Conservation (phyloP, 805 yeast species). For the Metschnikowia proteae region DNA sequence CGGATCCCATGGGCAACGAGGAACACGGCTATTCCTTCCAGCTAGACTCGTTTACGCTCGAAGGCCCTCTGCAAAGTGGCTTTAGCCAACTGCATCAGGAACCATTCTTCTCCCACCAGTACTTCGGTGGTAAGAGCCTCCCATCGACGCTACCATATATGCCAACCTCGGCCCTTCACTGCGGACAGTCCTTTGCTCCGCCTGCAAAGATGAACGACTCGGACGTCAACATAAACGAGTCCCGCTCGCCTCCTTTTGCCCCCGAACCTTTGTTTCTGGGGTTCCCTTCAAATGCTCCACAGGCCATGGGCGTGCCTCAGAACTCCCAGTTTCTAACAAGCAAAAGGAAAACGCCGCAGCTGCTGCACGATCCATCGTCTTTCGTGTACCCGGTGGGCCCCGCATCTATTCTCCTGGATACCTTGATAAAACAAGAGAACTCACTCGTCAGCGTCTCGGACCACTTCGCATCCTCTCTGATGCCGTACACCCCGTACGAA, state of each 20-base stretch:
- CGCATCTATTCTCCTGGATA: constrained; percentile 10
- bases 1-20: not conserved
- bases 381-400: constrained; percentile 12
- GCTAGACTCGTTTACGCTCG: constrained; percentile 48
- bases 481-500: constrained; percentile 18
- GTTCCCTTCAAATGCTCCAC: constrained; percentile 8
- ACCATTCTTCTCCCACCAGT: not conserved
- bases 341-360: constrained; percentile 15
- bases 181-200: not conserved
- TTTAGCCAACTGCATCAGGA: not conserved
- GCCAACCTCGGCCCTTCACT: constrained; percentile 1
- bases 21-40: constrained; percentile 29
- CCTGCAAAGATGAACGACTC: not conserved
- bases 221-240: not conserved
- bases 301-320: constrained; percentile 7
- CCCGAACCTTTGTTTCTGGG: constrained; percentile 5
- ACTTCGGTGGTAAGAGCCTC: not conserved
- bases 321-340: constrained; percentile 10
- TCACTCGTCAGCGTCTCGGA: constrained; percentile 33
- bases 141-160: constrained; percentile 4
- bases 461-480: constrained; percentile 17
- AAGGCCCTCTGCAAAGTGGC: constrained; percentile 30
- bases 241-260: not conserved
- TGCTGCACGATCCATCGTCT: constrained; percentile 17
- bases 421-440: constrained; percentile 22